Evolutionary conservation across 495 filamentous ascomycete genomes (phyloP).

Genomic region (Pseudomonodictys pantanalensis): DNA sequence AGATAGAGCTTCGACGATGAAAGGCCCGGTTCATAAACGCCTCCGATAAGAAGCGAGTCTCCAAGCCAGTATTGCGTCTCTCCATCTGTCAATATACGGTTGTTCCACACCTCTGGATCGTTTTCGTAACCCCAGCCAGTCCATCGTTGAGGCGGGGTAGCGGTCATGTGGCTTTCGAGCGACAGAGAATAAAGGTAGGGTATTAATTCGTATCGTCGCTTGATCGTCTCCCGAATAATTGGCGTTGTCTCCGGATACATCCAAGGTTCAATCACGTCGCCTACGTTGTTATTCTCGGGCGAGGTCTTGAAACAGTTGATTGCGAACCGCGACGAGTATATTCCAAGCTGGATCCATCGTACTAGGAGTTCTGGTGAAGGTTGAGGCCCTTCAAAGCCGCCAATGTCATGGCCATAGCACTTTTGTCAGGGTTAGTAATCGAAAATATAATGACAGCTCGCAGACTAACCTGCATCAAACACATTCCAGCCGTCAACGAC

Average conservation of each 20-base stretch:
- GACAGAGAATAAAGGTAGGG: conserved; percentile 66
- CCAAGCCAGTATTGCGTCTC: conserved; percentile 72
- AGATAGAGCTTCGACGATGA: conserved; percentile 57
- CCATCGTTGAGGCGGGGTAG: conserved; percentile 64
- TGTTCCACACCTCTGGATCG: conserved; percentile 61
- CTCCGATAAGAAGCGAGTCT: conserved; percentile 61
- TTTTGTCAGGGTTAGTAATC: conserved; percentile 32
- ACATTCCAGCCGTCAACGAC: conserved; percentile 64
- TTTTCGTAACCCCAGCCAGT: conserved; percentile 65
- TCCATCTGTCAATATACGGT: conserved; percentile 48
- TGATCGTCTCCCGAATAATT: conserved; percentile 59
- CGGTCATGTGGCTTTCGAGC: conserved; percentile 56
- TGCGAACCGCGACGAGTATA: conserved; percentile 65
- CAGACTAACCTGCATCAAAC: conserved; percentile 52
- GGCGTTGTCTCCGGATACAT: conserved; percentile 65
- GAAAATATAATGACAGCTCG: no score
- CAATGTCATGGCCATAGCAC: conserved; percentile 69
- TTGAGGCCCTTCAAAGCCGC: conserved; percentile 69
- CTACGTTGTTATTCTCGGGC: conserved; percentile 55
- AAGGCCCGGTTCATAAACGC: conserved; percentile 60
- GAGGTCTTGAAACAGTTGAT: conserved; percentile 76
- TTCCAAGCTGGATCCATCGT: conserved; percentile 67
- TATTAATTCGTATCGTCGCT: conserved; percentile 64
- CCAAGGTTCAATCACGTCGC: conserved; percentile 70
- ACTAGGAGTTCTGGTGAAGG: conserved; percentile 65